Base-by-base conservation (phyloP, 192 early-diverging fungal genomes). In the Phlyctochytrium planicorne region DNA sequence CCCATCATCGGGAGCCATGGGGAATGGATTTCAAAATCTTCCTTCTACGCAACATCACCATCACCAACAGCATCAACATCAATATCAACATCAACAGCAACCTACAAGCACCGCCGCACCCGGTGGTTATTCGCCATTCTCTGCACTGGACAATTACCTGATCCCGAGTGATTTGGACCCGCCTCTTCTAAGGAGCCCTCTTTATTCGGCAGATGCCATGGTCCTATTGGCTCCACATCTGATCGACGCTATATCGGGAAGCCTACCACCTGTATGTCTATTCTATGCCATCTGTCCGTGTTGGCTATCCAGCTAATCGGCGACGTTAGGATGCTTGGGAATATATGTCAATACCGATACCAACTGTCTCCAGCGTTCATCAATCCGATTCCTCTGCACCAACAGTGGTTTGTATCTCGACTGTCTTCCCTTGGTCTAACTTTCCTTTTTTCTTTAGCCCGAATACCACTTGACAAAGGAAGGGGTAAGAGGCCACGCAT, bases 201-300 rank as follows among this genome's bases (percentile, higher is more conserved):
- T 81, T 23, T 81, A 65, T 53, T 76, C 73, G 3, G 70, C 79
- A 23, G 79, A 81, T 52, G 73, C 74, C 16, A 75, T 76, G 62
- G 68, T 81, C 33, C 40, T 73, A 25, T 67, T 78, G 52, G 65
- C 57, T 30, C 79, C 79, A 10, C 74, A 74, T 40, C 69, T 83
- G 59, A 79, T 83, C 3, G 82, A 83, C 63, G 72, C 79, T 30
- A 76, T 83, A 35, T 52, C 75, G 3, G 80, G 78, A 2, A 65
- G 61, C 63, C 34, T 73, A 33, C 71, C 76, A 30, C 30, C 63
- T 2, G 75, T 77, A 70, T 31, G 67, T 67, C 14, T 3, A 30
- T 16, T 20, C n/a, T n/a, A n/a, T n/a, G n/a, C n/a, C n/a, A n/a
- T 14, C 3, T 35, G 17, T 23, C 37, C 30, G 17, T 20, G 40